A percentile compares a stretch with the other conserved stretches of the same genome.
Conservation (phyloP, 805 yeast species). For the Dipodascopsis uninucleata region DNA sequence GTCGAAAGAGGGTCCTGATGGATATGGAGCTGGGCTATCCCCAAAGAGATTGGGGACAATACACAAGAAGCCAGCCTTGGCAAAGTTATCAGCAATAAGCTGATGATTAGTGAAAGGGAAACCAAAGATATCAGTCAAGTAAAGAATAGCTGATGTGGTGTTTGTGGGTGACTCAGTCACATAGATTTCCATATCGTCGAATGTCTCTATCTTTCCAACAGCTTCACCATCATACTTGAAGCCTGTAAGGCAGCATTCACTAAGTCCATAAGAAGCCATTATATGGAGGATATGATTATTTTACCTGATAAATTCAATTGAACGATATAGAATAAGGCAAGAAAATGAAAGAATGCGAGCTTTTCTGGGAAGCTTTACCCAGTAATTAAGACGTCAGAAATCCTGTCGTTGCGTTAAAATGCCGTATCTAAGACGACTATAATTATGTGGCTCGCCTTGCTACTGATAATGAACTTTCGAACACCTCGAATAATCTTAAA, state of each 20-base stretch:
- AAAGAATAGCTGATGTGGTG: slow-evolving; percentile 49
- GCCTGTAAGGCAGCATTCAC: slow-evolving; percentile 36
- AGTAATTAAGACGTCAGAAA: no score
- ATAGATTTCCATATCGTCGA: slow-evolving; percentile 37
- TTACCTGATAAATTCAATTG: no score
- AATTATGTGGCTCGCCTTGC: no score
- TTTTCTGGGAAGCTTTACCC: no score
- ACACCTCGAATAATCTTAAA: no score
- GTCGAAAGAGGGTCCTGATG: slow-evolving; percentile 15
- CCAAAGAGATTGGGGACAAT: slow-evolving; percentile 62
- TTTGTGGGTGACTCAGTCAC: slow-evolving; percentile 38
- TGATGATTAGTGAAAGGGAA: slow-evolving; percentile 48
- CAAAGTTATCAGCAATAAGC: slow-evolving; percentile 43
- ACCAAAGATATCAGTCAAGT: slow-evolving; percentile 65
- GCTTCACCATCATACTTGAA: slow-evolving; percentile 27
- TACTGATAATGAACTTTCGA: no score
- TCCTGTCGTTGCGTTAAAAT: no score
- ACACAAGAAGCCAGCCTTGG: slow-evolving; percentile 52
- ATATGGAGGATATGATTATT: no score
- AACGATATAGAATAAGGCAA: no score
- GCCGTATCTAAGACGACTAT: no score
- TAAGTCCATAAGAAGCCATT: slow-evolving; percentile 38
- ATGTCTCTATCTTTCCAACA: slow-evolving; percentile 8
- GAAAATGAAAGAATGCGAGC: no score
- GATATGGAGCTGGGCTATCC: slow-evolving; percentile 43